Conservation (phyloP, 2,329 filamentous ascomycete genomes). For the Pseudogymnoascus sp. region DNA sequence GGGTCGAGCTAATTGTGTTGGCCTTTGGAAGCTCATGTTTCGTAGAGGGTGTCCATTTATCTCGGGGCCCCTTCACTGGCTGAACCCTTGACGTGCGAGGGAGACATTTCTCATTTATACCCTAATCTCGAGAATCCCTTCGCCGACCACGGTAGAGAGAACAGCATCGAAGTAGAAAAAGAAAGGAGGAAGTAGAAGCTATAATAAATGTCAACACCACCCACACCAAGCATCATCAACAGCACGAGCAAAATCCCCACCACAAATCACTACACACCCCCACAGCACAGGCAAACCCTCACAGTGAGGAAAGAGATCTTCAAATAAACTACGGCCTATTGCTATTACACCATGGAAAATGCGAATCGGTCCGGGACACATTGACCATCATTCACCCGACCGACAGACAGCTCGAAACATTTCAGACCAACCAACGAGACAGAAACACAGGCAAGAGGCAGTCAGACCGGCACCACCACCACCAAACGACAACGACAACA, state of each 20-base stretch:
- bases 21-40: background rate
- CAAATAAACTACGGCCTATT: constrained; percentile 33
- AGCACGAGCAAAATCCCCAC: background rate
- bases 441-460: constrained; percentile 12
- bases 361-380: constrained; percentile 18
- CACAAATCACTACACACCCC: background rate
- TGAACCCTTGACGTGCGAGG: background rate
- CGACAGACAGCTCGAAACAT: background rate
- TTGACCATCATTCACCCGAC: background rate
- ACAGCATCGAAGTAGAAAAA: background rate
- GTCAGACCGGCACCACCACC: constrained; percentile 2
- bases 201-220: background rate
- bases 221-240: background rate
- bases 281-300: background rate
- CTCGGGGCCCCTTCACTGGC: background rate
- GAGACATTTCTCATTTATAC: background rate
- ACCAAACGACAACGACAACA: background rate
- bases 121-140: background rate
- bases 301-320: constrained; percentile 23
- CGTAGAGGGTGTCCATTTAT: background rate
- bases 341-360: constrained; percentile 34
- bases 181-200: background rate
- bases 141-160: background rate
- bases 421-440: constrained; percentile 12
- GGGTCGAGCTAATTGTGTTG: background rate